Base-by-base conservation (phyloP, 1,139 yeast species). In the Nakaseomyces sp. region DNA sequence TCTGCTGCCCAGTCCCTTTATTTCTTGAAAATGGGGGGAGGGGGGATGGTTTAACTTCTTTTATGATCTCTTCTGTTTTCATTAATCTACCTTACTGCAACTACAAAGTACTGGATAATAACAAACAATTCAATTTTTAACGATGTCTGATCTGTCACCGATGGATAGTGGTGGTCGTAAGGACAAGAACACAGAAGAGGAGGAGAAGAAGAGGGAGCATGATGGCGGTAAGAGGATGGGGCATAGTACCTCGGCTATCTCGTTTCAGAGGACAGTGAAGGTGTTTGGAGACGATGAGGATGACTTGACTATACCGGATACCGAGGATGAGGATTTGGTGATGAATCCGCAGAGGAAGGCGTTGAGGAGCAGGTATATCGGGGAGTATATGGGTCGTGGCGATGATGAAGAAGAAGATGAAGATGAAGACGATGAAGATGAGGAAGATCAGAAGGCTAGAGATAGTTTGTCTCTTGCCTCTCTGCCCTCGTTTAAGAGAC, bases 401-500 rank as follows among this genome's bases (percentile, higher is more conserved):
- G 17, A 13, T 16, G 38, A 22, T 4, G 28, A 20, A 13, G 38
- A 35, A 4, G 41, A 29, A 3, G 19, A 28, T 13, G 41, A 39
- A 4, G 36, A 28, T 6, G 35, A 39, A n/a, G n/a, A n/a, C n/a
- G n/a, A 35, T n/a, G 41, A 29, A 3, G 19, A 28, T 13, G 41
- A 39, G 4, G 36, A 28, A 6, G 35, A 39, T n/a, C 13, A 5
- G 17, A 36, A 39, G 18, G 25, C 38, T 13, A n/a, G 38, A 19
- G 28, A 22, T 12, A 20, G 20, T 12, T 16, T 35, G 26, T 4
- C 17, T n/a, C 18, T 39, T 3, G 5, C 19, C 16, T 29, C 33
- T 5, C 15, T 39, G 18, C 84, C 86, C 0, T 79, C 69, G 46
- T 81, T 81, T 60, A 78, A 80, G 57, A 79, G 76, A 59, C 67